Evolutionary conservation across 495 filamentous ascomycete genomes (phyloP), one percentile per base, ranked within the genome.

Genomic region (Terfezia boudieri): DNA sequence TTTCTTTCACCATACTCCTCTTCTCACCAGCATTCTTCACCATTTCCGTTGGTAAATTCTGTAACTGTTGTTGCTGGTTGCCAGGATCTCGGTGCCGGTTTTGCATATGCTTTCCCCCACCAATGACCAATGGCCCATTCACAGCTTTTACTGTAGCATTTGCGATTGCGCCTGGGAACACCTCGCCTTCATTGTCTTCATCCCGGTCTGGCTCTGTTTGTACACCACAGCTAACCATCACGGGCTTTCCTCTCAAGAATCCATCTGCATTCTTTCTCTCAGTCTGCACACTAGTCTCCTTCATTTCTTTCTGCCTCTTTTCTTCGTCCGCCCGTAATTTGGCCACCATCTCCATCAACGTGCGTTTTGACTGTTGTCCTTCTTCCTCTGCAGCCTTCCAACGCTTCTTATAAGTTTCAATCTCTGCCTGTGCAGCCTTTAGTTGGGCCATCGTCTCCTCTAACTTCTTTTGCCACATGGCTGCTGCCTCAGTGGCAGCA

Each of bases 311-410:
- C 35, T 59, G 60, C 36, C 66, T 61, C 46, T 59, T 53, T 54
- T 77, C 75, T 37, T 86, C 80, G 55, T 80, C 80, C 58, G 71
- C 71, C 50, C 84, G 76, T 49, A 93, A 78, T 35, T 81, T 81
- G 60, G 84, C 77, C 14, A 95, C 80, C 86, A 95, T 89, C 64
- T 94, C 86, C 0, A 81, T 80, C 22, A 98, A 68, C 1, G 80
- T 83, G 63, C 80, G 80, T 52, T 80, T 77, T 51, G 77, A 74
- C 38, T 73, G 69, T 55, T 75, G 72, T 26, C 76, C 73, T 58
- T 94, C 86, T 17, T 73, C 71, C 63, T 94, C 86, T 4, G 88
- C 87, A 50, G 70, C 76, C 65, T 93, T 81, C 2, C 87, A 86
- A 12, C 84, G 78, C 14, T 75, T 68, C 59, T 80, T 80, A 68